A percentile compares a stretch with the other conserved stretches of the same genome.
phyloP scores from a whole-genome alignment of 176 grass and related monocot genomes.

The Zizania latifolia region DNA sequence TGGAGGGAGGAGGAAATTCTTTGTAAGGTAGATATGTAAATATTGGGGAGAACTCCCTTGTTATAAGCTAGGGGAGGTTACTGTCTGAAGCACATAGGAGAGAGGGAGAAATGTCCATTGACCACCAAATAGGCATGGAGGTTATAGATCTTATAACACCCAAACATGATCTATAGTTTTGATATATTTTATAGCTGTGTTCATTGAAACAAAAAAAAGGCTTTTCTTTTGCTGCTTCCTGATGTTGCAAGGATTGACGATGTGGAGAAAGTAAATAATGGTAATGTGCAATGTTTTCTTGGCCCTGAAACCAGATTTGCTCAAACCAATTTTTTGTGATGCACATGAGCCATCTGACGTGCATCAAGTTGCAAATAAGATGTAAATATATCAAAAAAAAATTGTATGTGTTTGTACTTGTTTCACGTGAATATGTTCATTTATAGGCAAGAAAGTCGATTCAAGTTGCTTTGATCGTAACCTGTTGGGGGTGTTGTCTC shows the following conservation, averaged over 20 bases:
- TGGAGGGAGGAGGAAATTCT: constrained; percentile 46
- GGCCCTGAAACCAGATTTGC: constrained; percentile 11
- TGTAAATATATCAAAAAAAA: constrained; percentile 7
- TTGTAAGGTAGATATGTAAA: constrained; percentile 78
- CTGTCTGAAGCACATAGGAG: constrained; percentile 45
- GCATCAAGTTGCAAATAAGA: constrained; percentile 20
- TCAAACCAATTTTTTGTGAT: neutral
- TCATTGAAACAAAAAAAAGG: constrained; percentile 30
- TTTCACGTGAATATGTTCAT: neutral
- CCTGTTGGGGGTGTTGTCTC: neutral
- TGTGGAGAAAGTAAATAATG: constrained; percentile 33
- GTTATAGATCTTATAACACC: constrained; percentile 55
- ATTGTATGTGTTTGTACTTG: neutral
- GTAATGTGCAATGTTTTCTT: constrained; percentile 1
- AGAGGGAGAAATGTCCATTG: constrained; percentile 23
- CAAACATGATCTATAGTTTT: constrained; percentile 58
- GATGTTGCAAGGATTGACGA: constrained; percentile 24
- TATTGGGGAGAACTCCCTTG: constrained; percentile 43
- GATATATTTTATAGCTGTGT: constrained; percentile 50
- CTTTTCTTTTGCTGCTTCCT: constrained; percentile 24
- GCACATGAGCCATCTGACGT: constrained; percentile 21
- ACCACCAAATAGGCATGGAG: constrained; percentile 56
- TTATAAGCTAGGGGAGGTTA: constrained; percentile 31
- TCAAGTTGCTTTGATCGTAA: neutral
- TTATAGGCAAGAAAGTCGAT: neutral